phyloP scores from a whole-genome alignment of 2,329 filamentous ascomycete species.

The Xylaria sp. region DNA sequence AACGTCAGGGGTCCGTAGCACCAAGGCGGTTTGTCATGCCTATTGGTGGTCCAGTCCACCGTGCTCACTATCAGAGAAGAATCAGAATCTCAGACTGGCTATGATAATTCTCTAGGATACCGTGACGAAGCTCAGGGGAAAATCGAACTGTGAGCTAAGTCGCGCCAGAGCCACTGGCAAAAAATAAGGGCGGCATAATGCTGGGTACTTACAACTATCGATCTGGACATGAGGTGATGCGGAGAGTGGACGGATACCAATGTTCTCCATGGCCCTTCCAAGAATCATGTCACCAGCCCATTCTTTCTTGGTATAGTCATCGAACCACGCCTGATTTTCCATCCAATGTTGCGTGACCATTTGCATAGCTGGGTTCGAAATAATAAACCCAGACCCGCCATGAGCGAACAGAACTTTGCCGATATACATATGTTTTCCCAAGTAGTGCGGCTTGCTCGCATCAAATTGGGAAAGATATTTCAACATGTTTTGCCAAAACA shows the following conservation, averaged over 20 bases:
- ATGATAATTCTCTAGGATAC: no score
- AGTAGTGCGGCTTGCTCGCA: slow-evolving; percentile 44
- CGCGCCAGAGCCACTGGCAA: no score
- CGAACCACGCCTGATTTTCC: slow-evolving; percentile 24
- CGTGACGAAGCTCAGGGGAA: no score
- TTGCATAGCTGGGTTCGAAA: slow-evolving; percentile 51
- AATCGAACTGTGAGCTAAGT: no score
- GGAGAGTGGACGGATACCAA: slow-evolving; percentile 22
- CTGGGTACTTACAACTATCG: slow-evolving; percentile 19
- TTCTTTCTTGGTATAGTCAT: slow-evolving; percentile 29
- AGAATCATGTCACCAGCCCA: slow-evolving; percentile 38
- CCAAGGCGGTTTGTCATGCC: slow-evolving; percentile 29
- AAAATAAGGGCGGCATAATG: not conserved
- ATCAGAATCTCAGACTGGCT: no score
- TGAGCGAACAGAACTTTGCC: slow-evolving; percentile 48
- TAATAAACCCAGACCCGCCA: slow-evolving; percentile 49
- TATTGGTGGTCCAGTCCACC: slow-evolving; percentile 30
- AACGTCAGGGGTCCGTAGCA: slow-evolving; percentile 37
- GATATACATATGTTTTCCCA: slow-evolving; percentile 48
- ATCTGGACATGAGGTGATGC: slow-evolving; percentile 28
- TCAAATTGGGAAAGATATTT: slow-evolving; percentile 47
- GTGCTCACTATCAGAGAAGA: not conserved
- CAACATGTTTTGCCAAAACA: slow-evolving; percentile 50
- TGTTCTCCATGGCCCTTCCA: slow-evolving; percentile 30
- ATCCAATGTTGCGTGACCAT: slow-evolving; percentile 28